Percentiles rank a stretch among this genome's conserved stretches.
Conservation (phyloP, 2,329 filamentous ascomycete species). For the Colletotrichum sp. region DNA sequence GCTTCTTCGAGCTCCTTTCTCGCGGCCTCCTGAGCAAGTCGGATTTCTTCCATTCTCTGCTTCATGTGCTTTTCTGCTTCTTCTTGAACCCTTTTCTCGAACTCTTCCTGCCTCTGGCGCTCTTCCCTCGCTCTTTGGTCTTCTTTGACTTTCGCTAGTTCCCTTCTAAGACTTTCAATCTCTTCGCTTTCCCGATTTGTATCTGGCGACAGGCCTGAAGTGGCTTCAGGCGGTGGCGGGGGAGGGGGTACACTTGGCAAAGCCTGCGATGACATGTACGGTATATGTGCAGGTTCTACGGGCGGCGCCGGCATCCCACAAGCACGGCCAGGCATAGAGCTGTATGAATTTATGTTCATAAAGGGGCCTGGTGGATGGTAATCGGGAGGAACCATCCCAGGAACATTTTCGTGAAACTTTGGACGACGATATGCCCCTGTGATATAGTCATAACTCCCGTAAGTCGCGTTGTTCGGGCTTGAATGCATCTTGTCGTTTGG, state of each 20-base stretch:
- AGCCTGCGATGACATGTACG: not conserved
- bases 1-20: not conserved
- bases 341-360: not conserved
- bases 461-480: not conserved
- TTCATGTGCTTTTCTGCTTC: not conserved
- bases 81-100: not conserved
- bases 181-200: not conserved
- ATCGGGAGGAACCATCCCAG: not conserved
- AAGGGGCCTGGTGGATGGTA: not conserved
- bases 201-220: not conserved
- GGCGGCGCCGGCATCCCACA: not conserved
- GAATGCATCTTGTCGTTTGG: not conserved
- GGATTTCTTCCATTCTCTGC: not conserved
- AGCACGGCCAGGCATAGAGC: not conserved
- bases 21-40: not conserved
- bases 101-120: not conserved
- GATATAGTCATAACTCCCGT: not conserved
- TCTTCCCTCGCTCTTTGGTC: not conserved
- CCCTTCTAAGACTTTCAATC: not conserved
- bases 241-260: not conserved
- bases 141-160: not conserved
- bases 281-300: not conserved
- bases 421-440: not conserved
- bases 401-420: not conserved
- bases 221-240: not conserved